phyloP scores from a whole-genome alignment of 257 asterid species.

The Schizonepeta tenuifolia region DNA sequence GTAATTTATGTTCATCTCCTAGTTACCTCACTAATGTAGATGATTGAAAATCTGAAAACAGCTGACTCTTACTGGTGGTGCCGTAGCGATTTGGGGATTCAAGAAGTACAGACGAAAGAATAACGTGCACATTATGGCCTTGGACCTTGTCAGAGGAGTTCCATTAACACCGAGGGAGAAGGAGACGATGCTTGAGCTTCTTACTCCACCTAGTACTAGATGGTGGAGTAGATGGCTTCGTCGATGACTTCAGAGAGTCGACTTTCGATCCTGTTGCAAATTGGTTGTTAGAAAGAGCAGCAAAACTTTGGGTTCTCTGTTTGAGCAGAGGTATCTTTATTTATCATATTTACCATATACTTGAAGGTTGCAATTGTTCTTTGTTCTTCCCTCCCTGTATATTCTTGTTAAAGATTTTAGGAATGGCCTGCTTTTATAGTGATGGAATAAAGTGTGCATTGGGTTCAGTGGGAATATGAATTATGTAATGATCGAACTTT shows the following conservation, averaged over 20 bases:
- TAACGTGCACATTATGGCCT: conserved; percentile 85
- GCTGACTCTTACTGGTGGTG: conserved; percentile 76
- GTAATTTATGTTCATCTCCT: background rate
- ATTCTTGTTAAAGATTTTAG: too few relatives aligned
- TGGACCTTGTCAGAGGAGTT: conserved; percentile 83
- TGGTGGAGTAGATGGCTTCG: conserved; percentile 73
- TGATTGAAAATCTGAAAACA: conserved; percentile 33
- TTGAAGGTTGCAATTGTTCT: too few relatives aligned
- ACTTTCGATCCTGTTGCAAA: background rate
- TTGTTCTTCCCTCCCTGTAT: too few relatives aligned
- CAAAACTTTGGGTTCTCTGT: background rate
- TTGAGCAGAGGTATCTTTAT: background rate
- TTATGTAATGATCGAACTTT: too few relatives aligned
- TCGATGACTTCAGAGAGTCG: conserved; percentile 29
- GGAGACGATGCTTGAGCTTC: conserved; percentile 81
- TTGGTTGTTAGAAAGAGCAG: background rate
- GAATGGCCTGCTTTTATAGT: too few relatives aligned
- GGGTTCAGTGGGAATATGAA: too few relatives aligned
- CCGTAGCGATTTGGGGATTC: conserved; percentile 85
- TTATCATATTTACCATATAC: background rate
- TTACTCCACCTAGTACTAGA: conserved; percentile 66
- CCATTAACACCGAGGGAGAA: conserved; percentile 88
- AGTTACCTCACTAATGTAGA: conserved; percentile 24
- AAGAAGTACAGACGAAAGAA: conserved; percentile 70
- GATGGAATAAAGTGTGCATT: too few relatives aligned